Evolutionary conservation across 1,139 yeast genomes (phyloP).

Genomic region (Meyerozyma carpophila): DNA sequence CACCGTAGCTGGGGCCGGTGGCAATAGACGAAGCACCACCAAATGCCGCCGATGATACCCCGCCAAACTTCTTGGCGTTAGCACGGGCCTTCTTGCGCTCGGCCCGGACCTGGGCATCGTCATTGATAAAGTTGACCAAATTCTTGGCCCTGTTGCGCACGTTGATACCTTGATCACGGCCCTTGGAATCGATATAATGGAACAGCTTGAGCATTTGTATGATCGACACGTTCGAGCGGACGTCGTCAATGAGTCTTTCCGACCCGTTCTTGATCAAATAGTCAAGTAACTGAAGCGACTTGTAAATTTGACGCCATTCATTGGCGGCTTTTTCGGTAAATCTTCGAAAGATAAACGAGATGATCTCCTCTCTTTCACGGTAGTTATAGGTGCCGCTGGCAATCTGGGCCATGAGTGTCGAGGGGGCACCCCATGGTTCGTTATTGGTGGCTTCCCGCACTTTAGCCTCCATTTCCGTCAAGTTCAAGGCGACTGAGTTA

Average conservation of each 20-base stretch:
- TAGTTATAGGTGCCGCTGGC: constrained; percentile 92
- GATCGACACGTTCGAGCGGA: constrained; percentile 75
- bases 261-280: constrained; percentile 88
- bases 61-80: constrained; percentile 74
- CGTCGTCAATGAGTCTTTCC: constrained; percentile 92
- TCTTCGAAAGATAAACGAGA: constrained; percentile 68
- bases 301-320: constrained; percentile 98
- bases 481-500: constrained; percentile 67
- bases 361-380: constrained; percentile 72
- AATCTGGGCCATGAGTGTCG: constrained; percentile 87
- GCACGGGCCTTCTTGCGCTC: constrained; percentile 89
- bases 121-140: constrained; percentile 64
- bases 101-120: constrained; percentile 68
- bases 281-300: constrained; percentile 85
- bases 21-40: constrained; percentile 45
- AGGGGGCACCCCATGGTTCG: constrained; percentile 99
- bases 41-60: constrained; percentile 50
- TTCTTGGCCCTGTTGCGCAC: constrained; percentile 88
- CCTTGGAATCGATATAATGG: constrained; percentile 91
- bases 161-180: constrained; percentile 94
- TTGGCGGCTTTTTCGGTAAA: constrained; percentile 93
- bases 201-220: constrained; percentile 88
- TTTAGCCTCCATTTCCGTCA: constrained; percentile 92
- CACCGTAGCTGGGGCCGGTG: constrained; percentile 34
- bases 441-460: constrained; percentile 97